Evolutionary conservation across 371 early-diverging fungal species (phyloP), one percentile per base, ranked within the genome.

Genomic region (Circinella umbellata): DNA sequence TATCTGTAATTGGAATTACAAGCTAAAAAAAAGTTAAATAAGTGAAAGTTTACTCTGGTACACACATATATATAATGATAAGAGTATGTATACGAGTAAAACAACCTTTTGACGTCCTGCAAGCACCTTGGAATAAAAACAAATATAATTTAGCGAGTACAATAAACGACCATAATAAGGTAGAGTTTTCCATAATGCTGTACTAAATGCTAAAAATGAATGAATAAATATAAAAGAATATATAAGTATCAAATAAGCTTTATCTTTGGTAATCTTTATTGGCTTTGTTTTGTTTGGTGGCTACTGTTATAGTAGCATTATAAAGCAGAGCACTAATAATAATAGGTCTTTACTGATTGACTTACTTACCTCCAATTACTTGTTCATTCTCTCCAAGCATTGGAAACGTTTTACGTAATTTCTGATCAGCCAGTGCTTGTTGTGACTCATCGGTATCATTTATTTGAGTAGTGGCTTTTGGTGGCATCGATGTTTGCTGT

Each of bases 111-210:
- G 83, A 34, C 86, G 72, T 6, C 84, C 82, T 18, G 88, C 90
- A 17, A 89, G 76, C 1, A 86, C 74, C 55, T 84, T 86, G 37
- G 90, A 88, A 66, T 84, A 80, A 76, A 87, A 93, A 69, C 90
- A 90, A 11, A 93, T 61, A 70, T 87, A 86, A 65, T 86, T 75
- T 13, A 80, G 81, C 1, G 92, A 89, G 27, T 92, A 73, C 59
- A 86, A 92, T 3, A 93, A 65, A 38, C 82, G 84, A 11, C 94
- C 94, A 38, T 80, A 84, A 62, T 77, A 78, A 36, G 80, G 93
- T 70, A 84, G 72, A n/a, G 78, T 80, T 27, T 75, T 65, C 81
- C 81, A 79, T 34, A 80, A 64, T 3, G 80, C 77, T 9, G 76
- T 66, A 8, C 73, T 74, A 65, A 85, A 67, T 63, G 75, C 73